Base-by-base conservation (phyloP, 306 rosid genomes). In the Cucumis melo region DNA sequence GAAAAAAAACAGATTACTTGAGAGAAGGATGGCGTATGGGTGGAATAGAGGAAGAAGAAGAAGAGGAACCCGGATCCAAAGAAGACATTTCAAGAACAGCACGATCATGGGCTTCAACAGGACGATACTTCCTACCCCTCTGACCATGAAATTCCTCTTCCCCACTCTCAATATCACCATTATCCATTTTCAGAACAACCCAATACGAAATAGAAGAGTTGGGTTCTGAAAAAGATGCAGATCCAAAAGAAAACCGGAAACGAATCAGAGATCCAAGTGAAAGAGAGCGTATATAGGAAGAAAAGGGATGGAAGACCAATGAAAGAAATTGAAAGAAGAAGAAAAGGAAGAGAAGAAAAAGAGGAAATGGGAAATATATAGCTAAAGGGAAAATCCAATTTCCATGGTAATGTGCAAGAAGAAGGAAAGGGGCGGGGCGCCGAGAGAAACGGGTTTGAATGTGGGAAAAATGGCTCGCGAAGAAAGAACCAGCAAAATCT, bases 11-110 rank as follows among this genome's bases (percentile, higher is more conserved):
- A 76, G 29, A 74, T 34, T 87, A 94, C 98, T 88, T 90, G 81
- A 89, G 82, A 62, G 92, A 80, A 79, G 80, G 84, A 42, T 24
- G 83, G 36, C n/a, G 89, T 81, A 82, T 84, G 38, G 86, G 59
- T 24, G 86, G 59, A 54, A 81, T 4, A 7, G 89, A 67, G 36
- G 96, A 78, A 8, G 96, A 82, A 8, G 97, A 84, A 44, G 98
- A 89, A 54, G 97, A 82, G 36, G 98, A 86, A 63, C 97, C 92
- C 71, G 91, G 96, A 89, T 90, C 97, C 74, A 95, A 84, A 44
- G 97, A 80, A 72, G 99, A 92, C 99, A 95, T 95, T 82, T 95
- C 92, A 71, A 95, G 97, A 55, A 95, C 99, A 17, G 97, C 98
- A 21, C 98, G 97, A 92, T 95, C 98, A 76, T 89, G 82, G 75